Conservation (phyloP, 768 basidiomycete genomes). For the Boletus insuetus region DNA sequence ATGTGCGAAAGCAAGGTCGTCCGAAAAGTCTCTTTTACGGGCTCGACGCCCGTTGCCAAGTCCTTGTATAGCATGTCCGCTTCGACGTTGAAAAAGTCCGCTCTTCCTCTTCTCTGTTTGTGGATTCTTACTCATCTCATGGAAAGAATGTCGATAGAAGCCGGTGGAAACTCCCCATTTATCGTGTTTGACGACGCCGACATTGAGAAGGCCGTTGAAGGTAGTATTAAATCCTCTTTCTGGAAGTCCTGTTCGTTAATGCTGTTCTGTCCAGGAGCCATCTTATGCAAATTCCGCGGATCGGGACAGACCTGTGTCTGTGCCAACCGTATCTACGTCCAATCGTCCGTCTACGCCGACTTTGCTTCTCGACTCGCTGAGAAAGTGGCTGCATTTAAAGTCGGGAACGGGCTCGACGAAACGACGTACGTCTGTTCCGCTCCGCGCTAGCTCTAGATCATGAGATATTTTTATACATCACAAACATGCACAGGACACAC, state of each 20-base stretch:
- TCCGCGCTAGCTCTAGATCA: background rate
- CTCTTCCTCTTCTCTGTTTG: background rate
- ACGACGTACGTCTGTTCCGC: conserved; percentile 54
- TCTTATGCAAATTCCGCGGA: conserved; percentile 75
- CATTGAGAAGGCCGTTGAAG: conserved; percentile 86
- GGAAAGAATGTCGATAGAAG: conserved; percentile 68
- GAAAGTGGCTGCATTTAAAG: conserved; percentile 76
- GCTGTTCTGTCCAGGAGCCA: conserved; percentile 46
- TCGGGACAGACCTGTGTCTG: conserved; percentile 86
- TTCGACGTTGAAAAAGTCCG: conserved; percentile 79
- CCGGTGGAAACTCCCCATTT: conserved; percentile 94
- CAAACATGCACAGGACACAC: conserved; percentile 60
- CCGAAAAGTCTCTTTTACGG: conserved; percentile 91
- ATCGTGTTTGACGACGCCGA: conserved; percentile 98
- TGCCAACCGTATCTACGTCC: conserved; percentile 91
- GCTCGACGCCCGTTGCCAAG: conserved; percentile 80
- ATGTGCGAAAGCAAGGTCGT: conserved; percentile 86
- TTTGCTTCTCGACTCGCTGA: conserved; percentile 87
- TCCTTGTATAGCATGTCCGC: conserved; percentile 69
- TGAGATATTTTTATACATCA: background rate
- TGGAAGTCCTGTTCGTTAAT: background rate
- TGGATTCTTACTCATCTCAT: background rate
- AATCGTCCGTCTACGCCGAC: conserved; percentile 86
- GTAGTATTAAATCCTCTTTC: conserved; percentile 32
- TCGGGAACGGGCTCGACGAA: conserved; percentile 84